phyloP scores from a whole-genome alignment of 805 yeast genomes.

The Starmerella bombi region DNA sequence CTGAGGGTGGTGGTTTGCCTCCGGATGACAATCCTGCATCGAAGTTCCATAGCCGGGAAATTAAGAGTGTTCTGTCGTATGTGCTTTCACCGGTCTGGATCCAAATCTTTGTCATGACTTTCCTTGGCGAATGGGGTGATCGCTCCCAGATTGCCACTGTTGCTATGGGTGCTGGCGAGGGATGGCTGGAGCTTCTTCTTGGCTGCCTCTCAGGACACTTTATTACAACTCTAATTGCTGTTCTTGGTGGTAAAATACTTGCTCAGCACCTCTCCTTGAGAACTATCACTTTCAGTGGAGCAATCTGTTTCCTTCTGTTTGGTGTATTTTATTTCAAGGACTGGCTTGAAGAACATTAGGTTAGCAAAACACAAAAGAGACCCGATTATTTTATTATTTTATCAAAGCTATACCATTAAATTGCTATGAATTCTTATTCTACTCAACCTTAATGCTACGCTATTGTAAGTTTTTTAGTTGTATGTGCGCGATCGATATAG shows the following conservation, averaged over 20 bases:
- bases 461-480: no score
- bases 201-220: conserved; percentile 90
- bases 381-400: not conserved
- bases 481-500: no score
- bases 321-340: conserved; percentile 67
- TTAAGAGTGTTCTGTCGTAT: conserved; percentile 40
- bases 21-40: conserved; percentile 25
- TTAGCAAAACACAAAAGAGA: not conserved
- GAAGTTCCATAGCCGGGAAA: conserved; percentile 7
- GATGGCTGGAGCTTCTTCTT: conserved; percentile 73
- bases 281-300: conserved; percentile 83
- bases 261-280: conserved; percentile 86
- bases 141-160: conserved; percentile 95
- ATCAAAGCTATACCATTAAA: not conserved
- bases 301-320: conserved; percentile 72
- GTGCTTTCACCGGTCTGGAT: conserved; percentile 81
- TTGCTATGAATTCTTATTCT: no score
- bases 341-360: conserved; percentile 9
- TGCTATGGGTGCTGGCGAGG: conserved; percentile 95
- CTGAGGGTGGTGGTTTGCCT: conserved; percentile 28
- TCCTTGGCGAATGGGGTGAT: conserved; percentile 98
- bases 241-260: conserved; percentile 77
- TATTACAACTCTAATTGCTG: conserved; percentile 80
- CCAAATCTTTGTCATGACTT: conserved; percentile 90
- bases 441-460: no score